These are phyloP conservation scores for Myriosclerotinia duriaeana DNA, from an alignment of 2,329 filamentous ascomycete species.

Conservation along the genomic window DNA sequence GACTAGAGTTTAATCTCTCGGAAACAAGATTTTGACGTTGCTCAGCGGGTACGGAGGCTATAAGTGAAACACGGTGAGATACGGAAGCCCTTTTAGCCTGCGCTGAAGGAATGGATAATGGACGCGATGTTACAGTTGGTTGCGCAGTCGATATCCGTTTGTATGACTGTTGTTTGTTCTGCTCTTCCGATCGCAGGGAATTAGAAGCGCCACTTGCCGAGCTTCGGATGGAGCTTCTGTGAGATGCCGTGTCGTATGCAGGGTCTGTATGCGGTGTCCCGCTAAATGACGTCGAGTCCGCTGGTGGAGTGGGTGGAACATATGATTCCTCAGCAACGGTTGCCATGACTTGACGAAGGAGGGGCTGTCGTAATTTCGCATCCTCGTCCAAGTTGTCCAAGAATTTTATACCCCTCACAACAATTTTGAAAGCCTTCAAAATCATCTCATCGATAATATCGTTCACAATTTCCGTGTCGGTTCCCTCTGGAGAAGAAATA, in stretches of 20 bases:
- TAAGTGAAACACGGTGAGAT: conserved; percentile 74
- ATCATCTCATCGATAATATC: conserved; percentile 90
- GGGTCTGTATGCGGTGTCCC: conserved; percentile 45
- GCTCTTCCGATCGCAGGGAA: conserved; percentile 35
- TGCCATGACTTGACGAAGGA: conserved; percentile 60
- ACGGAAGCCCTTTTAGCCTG: conserved; percentile 38
- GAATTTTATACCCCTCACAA: conserved; percentile 87
- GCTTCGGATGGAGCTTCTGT: conserved; percentile 38
- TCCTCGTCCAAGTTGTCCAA: conserved; percentile 79
- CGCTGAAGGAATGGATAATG: conserved; percentile 35
- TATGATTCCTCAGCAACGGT: conserved; percentile 58
- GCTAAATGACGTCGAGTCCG: conserved; percentile 53
- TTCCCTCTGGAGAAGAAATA: conserved; percentile 42
- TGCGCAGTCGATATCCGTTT: conserved; percentile 36
- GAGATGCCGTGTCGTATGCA: conserved; percentile 41
- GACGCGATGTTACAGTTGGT: conserved; percentile 32
- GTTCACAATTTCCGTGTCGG: conserved; percentile 60
- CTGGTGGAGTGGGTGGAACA: conserved; percentile 63
- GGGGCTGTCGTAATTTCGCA: conserved; percentile 48
- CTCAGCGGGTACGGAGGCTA: conserved; percentile 61
- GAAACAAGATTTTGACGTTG: conserved; percentile 76
- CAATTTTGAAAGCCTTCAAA: conserved; percentile 87
- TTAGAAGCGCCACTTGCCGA: conserved; percentile 36
- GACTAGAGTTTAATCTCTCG: conserved; percentile 72
- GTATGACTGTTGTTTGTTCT: conserved; percentile 37